Evolutionary conservation across 352 stramenopile genomes (phyloP), one percentile per base, ranked within the genome.

Genomic region (Phytopythium sindhum): DNA sequence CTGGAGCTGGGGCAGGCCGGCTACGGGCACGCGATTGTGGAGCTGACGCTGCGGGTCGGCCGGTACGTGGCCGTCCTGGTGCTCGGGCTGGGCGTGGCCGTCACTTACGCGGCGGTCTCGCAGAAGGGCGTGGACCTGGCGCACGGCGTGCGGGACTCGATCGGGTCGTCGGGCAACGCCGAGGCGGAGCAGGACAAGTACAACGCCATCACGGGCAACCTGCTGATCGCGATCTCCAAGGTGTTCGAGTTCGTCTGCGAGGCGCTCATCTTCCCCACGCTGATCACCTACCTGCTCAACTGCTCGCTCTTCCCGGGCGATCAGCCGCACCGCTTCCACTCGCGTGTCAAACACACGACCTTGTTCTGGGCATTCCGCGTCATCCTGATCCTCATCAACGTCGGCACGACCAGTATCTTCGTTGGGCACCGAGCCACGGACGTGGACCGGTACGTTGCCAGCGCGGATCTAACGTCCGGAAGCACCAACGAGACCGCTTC

Each of bases 211-310:
- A 61, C 72, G 1, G 71, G 71, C 5, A 56, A 74, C 33, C 23
- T 73, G 14, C 53, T 82, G 23, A 74, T 77, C 29, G 61, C 61
- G 21, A 64, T 66, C 57, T 78, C 68, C 53, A 61, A 67, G 28
- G 53, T 77, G 56, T 82, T 85, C 10, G 66, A 71, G 33, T 39
- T 48, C 21, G 62, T 45, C 54, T 68, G 62, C 41, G 29, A 54
- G 12, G 47, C 64, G 23, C 72, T 77, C 48, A 44, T 73, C n/a
- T 56, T 82, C 10, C 65, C 65, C 0, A 74, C 77, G 24, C 70
- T 75, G 37, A 51, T 73, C 24, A 72, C 66, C n/a, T 84, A 77
- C 61, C 56, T 84, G 2, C 56, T 58, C 29, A 84, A 84, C 47
- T 71, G 64, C 42, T 57, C 55, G 39, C 61, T 71, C 48, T 74